Base-by-base conservation (phyloP, 2,329 filamentous ascomycete genomes). In the Meredithiella fracta region DNA sequence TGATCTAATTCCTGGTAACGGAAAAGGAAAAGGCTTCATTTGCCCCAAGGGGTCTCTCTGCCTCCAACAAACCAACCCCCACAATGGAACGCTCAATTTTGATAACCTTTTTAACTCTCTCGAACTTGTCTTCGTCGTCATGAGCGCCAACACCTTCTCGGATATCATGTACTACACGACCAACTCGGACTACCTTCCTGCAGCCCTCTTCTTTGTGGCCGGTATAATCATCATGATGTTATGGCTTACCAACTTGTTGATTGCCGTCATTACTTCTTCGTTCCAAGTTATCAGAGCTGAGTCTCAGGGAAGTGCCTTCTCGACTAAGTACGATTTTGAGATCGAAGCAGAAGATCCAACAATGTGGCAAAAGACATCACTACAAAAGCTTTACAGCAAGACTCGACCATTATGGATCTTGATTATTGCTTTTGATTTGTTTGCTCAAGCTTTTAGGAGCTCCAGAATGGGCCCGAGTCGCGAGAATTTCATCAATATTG, bases 231-330 rank as follows among this genome's bases (percentile, higher is more conserved):
- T 98, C 61, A 79, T 98, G 75, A 92, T 88, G 72, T 75, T 98
- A 52, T 98, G 92, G 92, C 78, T 98, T 64, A 89, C 94, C 60
- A 97, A 96, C 67, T 78, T 98, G 69, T 69, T 85, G 50, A 94
- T 98, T 64, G 92, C 92, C 2, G 92, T 98, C 63, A 98, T 98
- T 65, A 98, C 92, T 0, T 95, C 92, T 3, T 96, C 91, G 1
- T 98, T 98, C 65, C 92, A 98, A 66, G 86, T 98, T 61, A 98
- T 98, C 63, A 81, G 92, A 60, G 94, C 98, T 71, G 92, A 98
- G 67, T 94, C 88, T 69, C 90, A 85, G 67, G 82, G 85, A 31
- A 96, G 90, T 70, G 92, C 94, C 2, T 98, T 98, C 67, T 59
- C 57, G 8, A 56, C 31, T 9, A 55, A 56, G 20, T 55, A 59